A percentile compares a stretch with the other conserved stretches of the same genome.
These are phyloP conservation scores for Penicillium crustosum DNA, from an alignment of 2,329 filamentous ascomycete genomes.

Conservation along the genomic window DNA sequence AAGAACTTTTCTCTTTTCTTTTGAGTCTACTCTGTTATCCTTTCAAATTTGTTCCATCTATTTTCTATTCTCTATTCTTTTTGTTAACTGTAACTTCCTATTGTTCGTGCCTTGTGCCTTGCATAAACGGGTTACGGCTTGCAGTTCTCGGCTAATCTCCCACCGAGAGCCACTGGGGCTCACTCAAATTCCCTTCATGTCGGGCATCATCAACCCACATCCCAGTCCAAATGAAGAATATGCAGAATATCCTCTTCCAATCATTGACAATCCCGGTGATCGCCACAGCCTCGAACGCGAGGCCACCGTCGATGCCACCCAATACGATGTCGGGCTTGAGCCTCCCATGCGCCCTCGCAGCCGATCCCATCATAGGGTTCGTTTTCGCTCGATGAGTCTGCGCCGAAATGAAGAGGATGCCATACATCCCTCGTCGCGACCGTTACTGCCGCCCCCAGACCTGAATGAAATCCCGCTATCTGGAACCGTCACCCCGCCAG, in stretches of 20 bases:
- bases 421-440: slow-evolving; percentile 10
- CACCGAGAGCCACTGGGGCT: neutral
- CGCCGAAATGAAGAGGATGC: neutral
- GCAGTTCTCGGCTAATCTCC: slow-evolving; percentile 5
- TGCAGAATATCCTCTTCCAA: slow-evolving; percentile 20
- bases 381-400: slow-evolving; percentile 23
- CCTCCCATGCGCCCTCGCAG: slow-evolving; percentile 1
- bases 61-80: neutral
- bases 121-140: slow-evolving; percentile 6
- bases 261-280: slow-evolving; percentile 3
- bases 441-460: slow-evolving; percentile 18
- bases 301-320: slow-evolving; percentile 17
- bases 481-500: slow-evolving; percentile 27
- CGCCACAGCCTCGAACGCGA: slow-evolving; percentile 21
- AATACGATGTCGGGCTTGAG: slow-evolving; percentile 16
- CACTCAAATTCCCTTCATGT: slow-evolving; percentile 14
- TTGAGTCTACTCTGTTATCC: neutral
- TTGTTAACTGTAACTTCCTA: neutral
- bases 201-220: slow-evolving; percentile 19
- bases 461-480: slow-evolving; percentile 15
- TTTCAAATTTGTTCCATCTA: neutral
- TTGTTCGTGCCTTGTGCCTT: slow-evolving; percentile 1
- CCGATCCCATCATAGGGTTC: slow-evolving; percentile 22
- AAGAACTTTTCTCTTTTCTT: neutral
- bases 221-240: slow-evolving; percentile 27